Evolutionary conservation across 2,329 filamentous ascomycete species (phyloP).

Genomic region (Fusarium anthophilum): DNA sequence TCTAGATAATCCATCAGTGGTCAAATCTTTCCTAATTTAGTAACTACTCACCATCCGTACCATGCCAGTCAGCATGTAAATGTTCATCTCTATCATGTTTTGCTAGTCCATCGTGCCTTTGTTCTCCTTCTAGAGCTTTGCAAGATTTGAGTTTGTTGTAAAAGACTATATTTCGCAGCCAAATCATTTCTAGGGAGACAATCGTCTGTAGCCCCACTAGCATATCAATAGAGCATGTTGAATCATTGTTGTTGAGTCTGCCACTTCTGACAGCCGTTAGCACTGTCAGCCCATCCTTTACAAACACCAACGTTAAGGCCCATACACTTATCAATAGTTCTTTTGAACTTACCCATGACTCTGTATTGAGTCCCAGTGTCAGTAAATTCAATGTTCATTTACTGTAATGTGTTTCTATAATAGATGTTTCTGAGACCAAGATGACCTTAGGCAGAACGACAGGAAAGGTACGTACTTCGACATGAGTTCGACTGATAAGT

Average conservation of each 20-base stretch:
- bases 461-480: no score
- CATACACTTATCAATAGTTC: not conserved
- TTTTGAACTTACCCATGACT: not conserved
- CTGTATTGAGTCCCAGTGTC: not conserved
- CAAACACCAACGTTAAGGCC: not conserved
- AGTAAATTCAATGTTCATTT: not conserved
- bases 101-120: no score
- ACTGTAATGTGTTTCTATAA: not conserved
- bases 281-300: not conserved
- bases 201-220: not conserved
- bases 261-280: not conserved
- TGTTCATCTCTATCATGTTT: no score
- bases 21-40: rapidly evolving
- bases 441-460: not conserved
- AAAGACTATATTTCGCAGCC: no score
- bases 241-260: not conserved
- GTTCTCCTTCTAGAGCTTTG: no score
- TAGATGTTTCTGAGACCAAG: not conserved
- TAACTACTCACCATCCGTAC: no score
- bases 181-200: no score
- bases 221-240: not conserved
- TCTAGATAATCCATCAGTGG: not conserved
- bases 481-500: not conserved
- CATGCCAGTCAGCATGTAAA: no score
- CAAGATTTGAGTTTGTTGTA: no score